Evolutionary conservation across 352 stramenopile species (phyloP).

Genomic region (Blastocystis sp.): DNA sequence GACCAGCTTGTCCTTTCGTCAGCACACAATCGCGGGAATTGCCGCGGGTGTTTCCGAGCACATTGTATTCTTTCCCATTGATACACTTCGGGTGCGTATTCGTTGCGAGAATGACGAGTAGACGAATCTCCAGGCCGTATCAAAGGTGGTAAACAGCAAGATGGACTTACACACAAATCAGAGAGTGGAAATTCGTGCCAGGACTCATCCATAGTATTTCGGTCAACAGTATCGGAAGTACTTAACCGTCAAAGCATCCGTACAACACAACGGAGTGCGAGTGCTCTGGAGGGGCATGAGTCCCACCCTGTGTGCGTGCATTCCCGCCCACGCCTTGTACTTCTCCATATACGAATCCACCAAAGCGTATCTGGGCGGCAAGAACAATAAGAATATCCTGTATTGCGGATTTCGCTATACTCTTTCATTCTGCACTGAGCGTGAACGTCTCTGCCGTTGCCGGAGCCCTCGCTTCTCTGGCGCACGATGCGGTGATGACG

Average conservation of each 20-base stretch:
- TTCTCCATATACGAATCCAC: slow-evolving; percentile 90
- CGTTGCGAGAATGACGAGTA: slow-evolving; percentile 3
- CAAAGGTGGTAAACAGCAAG: not conserved
- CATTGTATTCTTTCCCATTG: slow-evolving; percentile 93
- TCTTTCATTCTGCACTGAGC: not conserved
- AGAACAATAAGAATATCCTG: slow-evolving; percentile 76
- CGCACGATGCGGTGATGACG: slow-evolving; percentile 97
- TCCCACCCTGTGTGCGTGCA: slow-evolving; percentile 93
- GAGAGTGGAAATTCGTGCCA: not conserved
- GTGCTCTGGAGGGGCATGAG: slow-evolving; percentile 94
- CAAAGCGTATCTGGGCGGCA: slow-evolving; percentile 80
- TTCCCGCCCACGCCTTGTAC: slow-evolving; percentile 91
- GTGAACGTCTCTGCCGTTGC: slow-evolving; percentile 80
- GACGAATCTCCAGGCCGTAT: slow-evolving; percentile 67
- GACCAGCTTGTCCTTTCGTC: slow-evolving; percentile 88
- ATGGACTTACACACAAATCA: not conserved
- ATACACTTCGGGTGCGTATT: slow-evolving; percentile 78
- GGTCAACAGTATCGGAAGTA: not conserved
- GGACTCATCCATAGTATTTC: not conserved
- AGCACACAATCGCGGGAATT: slow-evolving; percentile 91
- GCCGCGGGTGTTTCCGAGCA: slow-evolving; percentile 94
- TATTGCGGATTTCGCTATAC: slow-evolving; percentile 77
- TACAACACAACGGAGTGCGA: slow-evolving; percentile 75
- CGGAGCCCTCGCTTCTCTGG: slow-evolving; percentile 89
- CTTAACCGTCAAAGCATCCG: slow-evolving; percentile 64